Evolutionary conservation across 495 filamentous ascomycete species (phyloP), one percentile per base, ranked within the genome.

Genomic region (Podospora sp.): DNA sequence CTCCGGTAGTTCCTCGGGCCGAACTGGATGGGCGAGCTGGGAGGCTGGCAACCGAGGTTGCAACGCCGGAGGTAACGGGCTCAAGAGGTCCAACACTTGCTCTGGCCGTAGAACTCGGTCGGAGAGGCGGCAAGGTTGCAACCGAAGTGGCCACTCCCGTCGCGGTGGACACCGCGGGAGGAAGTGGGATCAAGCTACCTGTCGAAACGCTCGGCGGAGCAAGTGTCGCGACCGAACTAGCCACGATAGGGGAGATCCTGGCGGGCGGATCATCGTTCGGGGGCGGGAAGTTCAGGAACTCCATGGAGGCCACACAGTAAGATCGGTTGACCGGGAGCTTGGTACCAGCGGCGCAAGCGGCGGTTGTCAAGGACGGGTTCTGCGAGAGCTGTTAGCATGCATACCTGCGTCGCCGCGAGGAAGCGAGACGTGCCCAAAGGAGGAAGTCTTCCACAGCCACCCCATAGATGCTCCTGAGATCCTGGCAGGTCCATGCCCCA

Each of bases 281-380:
- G 11, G 26, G 24, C 21, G 64, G 33, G 9, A 50, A 36, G 55
- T 29, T 12, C 22, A 27, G 33, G 20, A 46, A 59, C 46, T 60
- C 56, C 50, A 50, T 59, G 14, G 64, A 58, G n/a, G 64, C 20
- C 3, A 66, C 64, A 36, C 64, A 66, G 64, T 58, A 66, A n/a
- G 64, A 66, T 1, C 14, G 35, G 33, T 66, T 59, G 2, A 36
- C 12, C 0, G 64, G 64, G 22, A 66, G 64, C 18, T 49, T 35
- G 1, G 29, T 33, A 49, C 62, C 40, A 18, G 56, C 9, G 56
- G 56, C 56, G 18, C 56, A 59, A 26, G 24, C 36, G 60, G 60
- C 7, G 18, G 16, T 49, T n/a, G 60, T 50, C 14, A 40, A 35
- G 12, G 65, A 62, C 12, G 65, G 65, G 51, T 67, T 67, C 65